Conservation (phyloP, 192 early-diverging fungal genomes). For the Mortierella claussenii region DNA sequence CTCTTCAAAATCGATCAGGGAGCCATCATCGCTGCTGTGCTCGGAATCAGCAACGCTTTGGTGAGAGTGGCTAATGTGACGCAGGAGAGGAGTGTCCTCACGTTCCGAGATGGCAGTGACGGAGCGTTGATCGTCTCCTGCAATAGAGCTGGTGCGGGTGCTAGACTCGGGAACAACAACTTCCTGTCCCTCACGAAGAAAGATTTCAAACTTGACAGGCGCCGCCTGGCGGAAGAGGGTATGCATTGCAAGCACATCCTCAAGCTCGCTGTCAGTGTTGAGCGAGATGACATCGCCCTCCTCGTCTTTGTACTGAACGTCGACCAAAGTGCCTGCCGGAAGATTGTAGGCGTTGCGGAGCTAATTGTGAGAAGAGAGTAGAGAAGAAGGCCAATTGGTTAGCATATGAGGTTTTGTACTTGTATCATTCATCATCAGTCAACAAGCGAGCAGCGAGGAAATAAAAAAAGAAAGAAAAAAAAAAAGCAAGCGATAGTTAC, state of each 20-base stretch:
- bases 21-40: conserved; percentile 30
- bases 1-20: conserved; percentile 43
- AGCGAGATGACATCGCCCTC: conserved; percentile 49
- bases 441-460: too few relatives aligned
- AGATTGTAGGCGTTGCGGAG: conserved; percentile 31
- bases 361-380: conserved; percentile 8
- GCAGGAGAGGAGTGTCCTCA: conserved; percentile 6
- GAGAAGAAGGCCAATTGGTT: not conserved
- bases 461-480: not conserved
- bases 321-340: not conserved
- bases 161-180: not conserved
- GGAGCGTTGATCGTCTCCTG: conserved; percentile 2
- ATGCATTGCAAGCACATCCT: conserved; percentile 48
- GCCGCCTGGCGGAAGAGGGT: conserved; percentile 33
- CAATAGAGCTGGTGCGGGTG: conserved; percentile 8
- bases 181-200: conserved; percentile 15
- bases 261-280: conserved; percentile 42
- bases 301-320: conserved; percentile 49
- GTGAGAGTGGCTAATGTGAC: conserved; percentile 3
- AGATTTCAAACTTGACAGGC: conserved; percentile 42
- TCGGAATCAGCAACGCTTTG: not conserved
- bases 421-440: too few relatives aligned
- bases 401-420: not conserved
- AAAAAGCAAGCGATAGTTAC: conserved; percentile 7
- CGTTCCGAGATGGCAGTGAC: conserved; percentile 16